phyloP scores from a whole-genome alignment of 192 early-diverging fungal genomes.

The Linnemannia elongata region DNA sequence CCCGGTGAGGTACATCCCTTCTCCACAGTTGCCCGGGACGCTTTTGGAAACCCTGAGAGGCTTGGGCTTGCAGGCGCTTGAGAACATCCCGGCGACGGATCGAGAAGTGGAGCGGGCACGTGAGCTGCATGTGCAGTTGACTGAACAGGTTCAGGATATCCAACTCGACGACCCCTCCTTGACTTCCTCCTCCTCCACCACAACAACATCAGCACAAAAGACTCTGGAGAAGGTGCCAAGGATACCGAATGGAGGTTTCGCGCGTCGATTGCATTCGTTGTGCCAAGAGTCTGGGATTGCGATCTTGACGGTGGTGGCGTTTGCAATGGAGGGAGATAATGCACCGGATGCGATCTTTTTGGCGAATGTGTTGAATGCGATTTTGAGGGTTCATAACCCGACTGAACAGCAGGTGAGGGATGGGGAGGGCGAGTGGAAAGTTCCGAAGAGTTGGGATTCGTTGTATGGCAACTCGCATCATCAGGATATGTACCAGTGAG shows the following conservation, averaged over 20 bases:
- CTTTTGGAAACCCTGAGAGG: slow-evolving; percentile 25
- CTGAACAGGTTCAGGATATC: slow-evolving; percentile 24
- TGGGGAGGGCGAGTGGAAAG: slow-evolving; percentile 52
- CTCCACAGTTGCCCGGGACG: slow-evolving; percentile 19
- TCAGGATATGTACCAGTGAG: slow-evolving; percentile 66
- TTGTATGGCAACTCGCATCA: slow-evolving; percentile 67
- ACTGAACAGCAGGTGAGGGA: slow-evolving; percentile 20
- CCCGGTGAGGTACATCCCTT: slow-evolving; percentile 62
- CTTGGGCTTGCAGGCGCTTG: slow-evolving; percentile 53
- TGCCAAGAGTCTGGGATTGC: slow-evolving; percentile 58
- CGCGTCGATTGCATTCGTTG: slow-evolving; percentile 65
- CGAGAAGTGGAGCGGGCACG: slow-evolving; percentile 21
- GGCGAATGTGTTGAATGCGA: slow-evolving; percentile 61
- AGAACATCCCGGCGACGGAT: slow-evolving; percentile 42
- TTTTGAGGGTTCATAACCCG: slow-evolving; percentile 33
- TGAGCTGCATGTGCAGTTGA: background rate
- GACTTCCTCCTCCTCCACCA: background rate
- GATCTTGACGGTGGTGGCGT: slow-evolving; percentile 64
- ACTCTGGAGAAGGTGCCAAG: slow-evolving; percentile 50
- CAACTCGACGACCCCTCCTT: slow-evolving; percentile 21
- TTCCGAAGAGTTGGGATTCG: slow-evolving; percentile 67
- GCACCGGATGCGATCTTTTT: slow-evolving; percentile 74
- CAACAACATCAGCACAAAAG: background rate
- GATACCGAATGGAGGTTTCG: slow-evolving; percentile 72
- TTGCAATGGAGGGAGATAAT: slow-evolving; percentile 84